phyloP scores from a whole-genome alignment of 208 protist genomes.

The Leishmania amazonensis region DNA sequence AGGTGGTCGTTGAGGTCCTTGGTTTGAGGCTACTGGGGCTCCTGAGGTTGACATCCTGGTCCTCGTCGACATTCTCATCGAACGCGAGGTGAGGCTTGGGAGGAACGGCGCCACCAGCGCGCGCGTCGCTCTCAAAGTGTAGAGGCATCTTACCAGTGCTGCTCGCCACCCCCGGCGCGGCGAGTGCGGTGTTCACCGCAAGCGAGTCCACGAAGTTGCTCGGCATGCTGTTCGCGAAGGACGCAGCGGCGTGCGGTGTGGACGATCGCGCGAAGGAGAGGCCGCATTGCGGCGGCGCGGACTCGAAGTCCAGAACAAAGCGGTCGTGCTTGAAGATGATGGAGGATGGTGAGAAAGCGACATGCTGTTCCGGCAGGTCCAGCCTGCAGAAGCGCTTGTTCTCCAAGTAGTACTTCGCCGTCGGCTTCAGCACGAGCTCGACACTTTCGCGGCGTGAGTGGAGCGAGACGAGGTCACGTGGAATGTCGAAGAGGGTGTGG shows the following conservation, averaged over 20 bases:
- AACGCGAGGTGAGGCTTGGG: constrained; percentile 12
- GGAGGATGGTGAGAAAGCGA: constrained; percentile 45
- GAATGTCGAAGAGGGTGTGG: constrained; percentile 65
- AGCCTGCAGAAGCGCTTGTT: constrained; percentile 50
- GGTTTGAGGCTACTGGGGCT: constrained; percentile 9
- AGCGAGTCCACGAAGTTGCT: constrained; percentile 11
- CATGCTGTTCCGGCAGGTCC: constrained; percentile 40
- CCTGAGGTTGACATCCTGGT: constrained; percentile 23
- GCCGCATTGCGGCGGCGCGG: constrained; percentile 10
- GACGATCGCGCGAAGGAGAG: constrained; percentile 7
- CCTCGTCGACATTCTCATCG: constrained; percentile 10
- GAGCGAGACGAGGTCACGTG: constrained; percentile 52
- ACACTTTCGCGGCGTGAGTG: constrained; percentile 39
- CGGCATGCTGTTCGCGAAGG: constrained; percentile 17
- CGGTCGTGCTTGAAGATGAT: constrained; percentile 51
- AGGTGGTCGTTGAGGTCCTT: not conserved
- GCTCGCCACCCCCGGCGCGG: constrained; percentile 7
- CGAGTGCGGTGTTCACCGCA: not conserved
- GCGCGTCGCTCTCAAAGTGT: constrained; percentile 12
- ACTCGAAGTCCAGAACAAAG: constrained; percentile 61
- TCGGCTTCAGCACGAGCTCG: constrained; percentile 56
- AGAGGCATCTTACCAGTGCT: constrained; percentile 25
- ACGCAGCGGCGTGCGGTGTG: constrained; percentile 20
- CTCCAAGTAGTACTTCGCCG: constrained; percentile 59
- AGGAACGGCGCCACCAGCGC: not conserved